Base-by-base conservation (phyloP, 345 rosid genomes). In the Geranium rotundifolium region DNA sequence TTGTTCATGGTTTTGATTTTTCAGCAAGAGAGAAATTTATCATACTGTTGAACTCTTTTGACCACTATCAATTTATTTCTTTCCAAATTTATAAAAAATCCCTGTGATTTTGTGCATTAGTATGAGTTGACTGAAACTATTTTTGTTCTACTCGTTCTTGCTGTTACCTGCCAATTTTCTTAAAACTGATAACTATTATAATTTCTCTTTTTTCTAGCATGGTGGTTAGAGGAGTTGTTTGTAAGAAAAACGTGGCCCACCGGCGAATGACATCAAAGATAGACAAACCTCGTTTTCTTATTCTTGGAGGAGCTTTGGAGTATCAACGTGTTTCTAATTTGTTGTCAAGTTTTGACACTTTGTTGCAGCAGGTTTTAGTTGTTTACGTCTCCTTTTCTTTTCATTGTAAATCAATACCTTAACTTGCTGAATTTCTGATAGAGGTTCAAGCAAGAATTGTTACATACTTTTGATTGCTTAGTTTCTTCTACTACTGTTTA, bases 171-270 rank as follows among this genome's bases (percentile, higher is more conserved):
- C 52, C 52, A 12, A 7, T 46, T 46, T 46, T 46, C 14, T 2
- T 46, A 9, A 46, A 46, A 46, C 52, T 46, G 52, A 83, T 63
- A 23, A 63, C 57, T 63, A 62, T 63, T 79, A 61, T 71, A 63
- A 67, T 81, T 68, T 49, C 64, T 23, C 27, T 77, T 67, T 66
- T 75, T 56, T 66, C 55, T 74, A 91, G 97, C 76, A 66, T 69
- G 81, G 97, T 88, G 74, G 86, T 88, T 72, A 88, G 79, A 80
- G 96, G 97, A 74, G 95, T 91, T 74, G 96, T 88, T 69, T 91
- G 95, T 57, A 91, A 88, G 88, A 91, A 91, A 78, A 91, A 91
- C 54, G 95, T 91, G 70, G 96, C 97, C 67, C 96, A 91, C 78
- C 85, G 96, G 63, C 89, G 95, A 59, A 91, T 91, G 97, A 85